Percentiles rank a stretch among this genome's conserved stretches.
Evolutionary conservation across 305 asterid species (phyloP).

Genomic region (Solanum hybrid): DNA sequence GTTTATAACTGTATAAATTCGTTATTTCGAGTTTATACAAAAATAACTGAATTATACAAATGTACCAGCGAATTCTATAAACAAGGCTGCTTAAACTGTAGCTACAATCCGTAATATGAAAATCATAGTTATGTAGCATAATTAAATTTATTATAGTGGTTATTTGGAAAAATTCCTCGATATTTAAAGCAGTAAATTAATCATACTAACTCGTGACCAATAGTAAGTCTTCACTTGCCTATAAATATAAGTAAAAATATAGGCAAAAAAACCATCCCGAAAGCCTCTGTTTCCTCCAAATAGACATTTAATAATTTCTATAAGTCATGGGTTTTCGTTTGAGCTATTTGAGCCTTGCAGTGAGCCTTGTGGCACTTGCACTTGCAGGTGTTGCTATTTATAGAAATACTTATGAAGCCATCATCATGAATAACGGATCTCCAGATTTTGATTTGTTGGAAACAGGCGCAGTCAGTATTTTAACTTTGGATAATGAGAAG

Average conservation of each 20-base stretch:
- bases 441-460: not conserved
- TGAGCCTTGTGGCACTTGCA: constrained; percentile 7
- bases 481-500: not conserved
- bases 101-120: too few species aligned
- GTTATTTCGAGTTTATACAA: too few species aligned
- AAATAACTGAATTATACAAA: too few species aligned
- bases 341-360: not conserved
- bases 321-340: not conserved
- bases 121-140: too few species aligned
- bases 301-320: not conserved
- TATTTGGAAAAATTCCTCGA: too few species aligned
- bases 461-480: not conserved
- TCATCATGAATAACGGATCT: not conserved
- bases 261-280: not conserved
- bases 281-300: not conserved
- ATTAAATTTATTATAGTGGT: too few species aligned
- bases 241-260: not conserved
- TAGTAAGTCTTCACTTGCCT: not conserved
- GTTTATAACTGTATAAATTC: too few species aligned
- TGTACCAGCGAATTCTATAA: too few species aligned
- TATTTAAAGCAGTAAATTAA: not conserved
- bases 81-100: too few species aligned
- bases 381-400: constrained; percentile 7
- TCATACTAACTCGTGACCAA: not conserved
- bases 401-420: constrained; percentile 1